These are phyloP conservation scores for Leccinum insolens DNA, from an alignment of 1,284 basidiomycete species.

Conservation along the genomic window DNA sequence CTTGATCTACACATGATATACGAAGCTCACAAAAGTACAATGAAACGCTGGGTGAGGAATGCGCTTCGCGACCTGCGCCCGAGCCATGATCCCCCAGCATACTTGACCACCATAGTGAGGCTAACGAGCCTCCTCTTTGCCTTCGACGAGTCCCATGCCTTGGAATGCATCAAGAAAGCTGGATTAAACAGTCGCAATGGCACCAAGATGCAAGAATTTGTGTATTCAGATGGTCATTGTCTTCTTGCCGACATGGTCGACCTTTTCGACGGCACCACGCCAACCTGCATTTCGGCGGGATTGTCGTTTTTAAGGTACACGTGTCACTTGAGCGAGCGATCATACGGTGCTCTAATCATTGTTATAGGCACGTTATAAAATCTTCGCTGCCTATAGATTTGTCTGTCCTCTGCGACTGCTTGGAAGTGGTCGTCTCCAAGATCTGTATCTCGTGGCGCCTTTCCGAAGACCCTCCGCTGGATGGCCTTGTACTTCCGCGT, in stretches of 20 bases:
- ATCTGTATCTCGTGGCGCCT: slow-evolving; percentile 38
- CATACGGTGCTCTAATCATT: not conserved
- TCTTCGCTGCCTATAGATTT: slow-evolving; percentile 40
- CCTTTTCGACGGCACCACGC: slow-evolving; percentile 18
- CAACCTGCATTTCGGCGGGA: slow-evolving; percentile 33
- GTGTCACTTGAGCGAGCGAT: slow-evolving; percentile 15
- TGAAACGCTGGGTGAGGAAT: slow-evolving; percentile 44
- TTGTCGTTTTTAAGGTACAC: slow-evolving; percentile 32
- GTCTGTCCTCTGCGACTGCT: slow-evolving; percentile 46
- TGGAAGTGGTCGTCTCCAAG: slow-evolving; percentile 45
- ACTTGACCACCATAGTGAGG: slow-evolving; percentile 37
- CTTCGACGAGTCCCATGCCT: slow-evolving; percentile 32
- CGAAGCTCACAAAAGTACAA: slow-evolving; percentile 38
- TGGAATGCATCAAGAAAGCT: slow-evolving; percentile 20
- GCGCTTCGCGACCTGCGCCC: slow-evolving; percentile 33
- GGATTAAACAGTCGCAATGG: slow-evolving; percentile 22
- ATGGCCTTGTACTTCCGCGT: slow-evolving; percentile 50
- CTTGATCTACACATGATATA: slow-evolving; percentile 38
- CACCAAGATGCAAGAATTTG: slow-evolving; percentile 7
- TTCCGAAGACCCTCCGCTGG: slow-evolving; percentile 30
- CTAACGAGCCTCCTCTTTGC: slow-evolving; percentile 31
- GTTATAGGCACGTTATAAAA: slow-evolving; percentile 45
- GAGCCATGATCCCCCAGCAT: slow-evolving; percentile 17
- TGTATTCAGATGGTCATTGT: slow-evolving; percentile 24
- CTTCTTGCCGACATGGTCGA: slow-evolving; percentile 40